A percentile compares a stretch with the other conserved stretches of the same genome.
Conservation (phyloP, 495 filamentous ascomycete genomes). For the Bathelium albidoporum region DNA sequence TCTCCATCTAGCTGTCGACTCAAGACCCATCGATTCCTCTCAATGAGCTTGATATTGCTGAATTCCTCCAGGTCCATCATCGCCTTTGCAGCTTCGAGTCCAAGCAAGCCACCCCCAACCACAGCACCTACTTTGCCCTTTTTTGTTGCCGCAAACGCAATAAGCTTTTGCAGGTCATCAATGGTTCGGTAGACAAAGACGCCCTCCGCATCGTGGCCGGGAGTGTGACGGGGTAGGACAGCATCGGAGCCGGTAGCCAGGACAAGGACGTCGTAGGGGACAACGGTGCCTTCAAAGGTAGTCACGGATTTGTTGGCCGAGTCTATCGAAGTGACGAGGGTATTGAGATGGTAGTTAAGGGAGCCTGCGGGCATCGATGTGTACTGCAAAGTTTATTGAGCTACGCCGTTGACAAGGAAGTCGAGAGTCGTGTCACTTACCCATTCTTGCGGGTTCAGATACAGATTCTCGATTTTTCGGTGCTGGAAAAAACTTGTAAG, state of each 20-base stretch:
- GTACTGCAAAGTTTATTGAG: constrained; percentile 34
- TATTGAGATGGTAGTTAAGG: constrained; percentile 77
- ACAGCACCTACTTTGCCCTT: constrained; percentile 66
- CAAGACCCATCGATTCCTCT: constrained; percentile 83
- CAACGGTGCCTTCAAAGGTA: constrained; percentile 58
- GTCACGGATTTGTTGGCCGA: constrained; percentile 52
- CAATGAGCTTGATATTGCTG: constrained; percentile 69
- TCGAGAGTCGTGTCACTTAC: constrained; percentile 35
- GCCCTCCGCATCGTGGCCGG: constrained; percentile 74
- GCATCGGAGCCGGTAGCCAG: constrained; percentile 90
- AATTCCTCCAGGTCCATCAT: constrained; percentile 84
- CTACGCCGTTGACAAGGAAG: background rate
- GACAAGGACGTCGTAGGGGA: constrained; percentile 81
- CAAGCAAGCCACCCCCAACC: constrained; percentile 84
- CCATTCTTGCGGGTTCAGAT: constrained; percentile 86
- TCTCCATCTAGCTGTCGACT: constrained; percentile 78
- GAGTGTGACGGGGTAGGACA: constrained; percentile 66
- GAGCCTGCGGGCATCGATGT: constrained; percentile 49
- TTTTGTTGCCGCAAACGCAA: constrained; percentile 54
- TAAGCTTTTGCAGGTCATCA: constrained; percentile 71
- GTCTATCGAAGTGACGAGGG: constrained; percentile 62
- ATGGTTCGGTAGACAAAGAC: constrained; percentile 96
- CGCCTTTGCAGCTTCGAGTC: constrained; percentile 88
- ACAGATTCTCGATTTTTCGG: constrained; percentile 78
- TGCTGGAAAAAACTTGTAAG: constrained; percentile 89